A percentile compares a stretch with the other conserved stretches of the same genome.
Conservation (phyloP, 345 rosid genomes). For the Salix arbutifolia region DNA sequence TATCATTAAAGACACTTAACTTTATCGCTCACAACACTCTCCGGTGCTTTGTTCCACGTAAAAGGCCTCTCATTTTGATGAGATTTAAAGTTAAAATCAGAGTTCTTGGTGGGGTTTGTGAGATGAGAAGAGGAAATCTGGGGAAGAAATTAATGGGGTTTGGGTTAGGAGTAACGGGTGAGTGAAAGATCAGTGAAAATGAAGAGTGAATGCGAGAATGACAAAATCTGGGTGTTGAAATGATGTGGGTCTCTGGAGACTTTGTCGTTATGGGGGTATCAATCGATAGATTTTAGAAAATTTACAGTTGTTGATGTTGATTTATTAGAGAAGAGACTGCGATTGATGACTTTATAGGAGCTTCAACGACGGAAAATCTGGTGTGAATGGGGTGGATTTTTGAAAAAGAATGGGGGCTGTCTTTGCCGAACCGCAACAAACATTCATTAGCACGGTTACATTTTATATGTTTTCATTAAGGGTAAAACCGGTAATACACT, state of each 20-base stretch:
- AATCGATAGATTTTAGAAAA: conserved; percentile 1
- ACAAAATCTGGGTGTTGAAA: conserved; percentile 9
- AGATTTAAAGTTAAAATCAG: conserved; percentile 23
- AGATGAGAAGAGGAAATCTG: conserved; percentile 24
- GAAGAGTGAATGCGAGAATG: conserved; percentile 25
- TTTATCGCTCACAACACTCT: conserved; percentile 12
- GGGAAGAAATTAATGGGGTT: conserved; percentile 27
- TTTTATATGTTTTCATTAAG: no score
- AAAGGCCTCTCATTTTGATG: conserved; percentile 32
- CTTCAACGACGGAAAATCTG: conserved; percentile 47
- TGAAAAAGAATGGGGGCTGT: not conserved
- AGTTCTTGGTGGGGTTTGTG: conserved; percentile 17
- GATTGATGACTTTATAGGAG: conserved; percentile 36
- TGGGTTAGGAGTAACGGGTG: conserved; percentile 18
- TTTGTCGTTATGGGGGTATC: conserved; percentile 1
- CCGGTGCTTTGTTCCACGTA: conserved; percentile 49
- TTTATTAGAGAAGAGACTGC: conserved; percentile 33
- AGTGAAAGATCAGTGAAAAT: conserved; percentile 12
- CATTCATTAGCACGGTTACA: no score
- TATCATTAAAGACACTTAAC: conserved; percentile 14
- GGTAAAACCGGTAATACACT: no score
- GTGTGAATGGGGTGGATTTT: not conserved
- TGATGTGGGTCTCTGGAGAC: conserved; percentile 10
- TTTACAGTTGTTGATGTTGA: not conserved
- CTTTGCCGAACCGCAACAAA: no score